A percentile compares a stretch with the other conserved stretches of the same genome.
Evolutionary conservation across 2,329 filamentous ascomycete species (phyloP).

Genomic region (Epichloe scottii): DNA sequence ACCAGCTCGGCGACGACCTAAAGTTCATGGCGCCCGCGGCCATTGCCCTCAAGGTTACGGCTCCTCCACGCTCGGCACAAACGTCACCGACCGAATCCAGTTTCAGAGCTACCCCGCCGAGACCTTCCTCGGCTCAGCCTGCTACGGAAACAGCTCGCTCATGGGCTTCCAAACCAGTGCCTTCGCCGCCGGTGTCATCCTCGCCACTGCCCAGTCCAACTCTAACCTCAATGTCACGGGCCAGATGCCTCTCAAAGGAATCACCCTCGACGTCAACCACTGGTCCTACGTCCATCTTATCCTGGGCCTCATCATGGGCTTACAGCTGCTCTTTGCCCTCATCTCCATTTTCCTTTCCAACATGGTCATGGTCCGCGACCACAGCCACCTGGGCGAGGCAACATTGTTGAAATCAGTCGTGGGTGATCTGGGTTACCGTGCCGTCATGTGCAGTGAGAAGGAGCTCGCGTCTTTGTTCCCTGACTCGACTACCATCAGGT

Average conservation of each 20-base stretch:
- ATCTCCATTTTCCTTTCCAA: conserved; percentile 13
- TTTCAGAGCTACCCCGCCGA: conserved; percentile 31
- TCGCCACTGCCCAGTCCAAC: conserved; percentile 20
- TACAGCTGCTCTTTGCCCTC: conserved; percentile 18
- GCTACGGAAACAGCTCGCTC: conserved; percentile 14
- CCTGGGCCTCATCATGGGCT: conserved; percentile 17
- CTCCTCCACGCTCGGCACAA: conserved; percentile 11
- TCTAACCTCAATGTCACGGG: conserved; percentile 14
- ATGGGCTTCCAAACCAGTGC: conserved; percentile 26
- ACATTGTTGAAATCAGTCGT: conserved; percentile 11
- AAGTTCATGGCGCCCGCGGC: conserved; percentile 21
- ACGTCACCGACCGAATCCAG: conserved; percentile 13
- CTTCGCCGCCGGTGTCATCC: conserved; percentile 25
- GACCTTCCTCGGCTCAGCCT: conserved; percentile 22
- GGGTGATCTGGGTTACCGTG: conserved; percentile 7
- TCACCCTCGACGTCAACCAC: conserved; percentile 18
- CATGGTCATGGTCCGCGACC: conserved; percentile 16
- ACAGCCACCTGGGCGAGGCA: conserved; percentile 12
- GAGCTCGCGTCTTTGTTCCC: conserved; percentile 8
- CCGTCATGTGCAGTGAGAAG: conserved; percentile 9
- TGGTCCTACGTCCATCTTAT: conserved; percentile 22
- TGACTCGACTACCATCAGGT: conserved; percentile 4
- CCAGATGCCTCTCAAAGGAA: conserved; percentile 18
- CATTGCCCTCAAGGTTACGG: conserved; percentile 30
- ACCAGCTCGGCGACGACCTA: conserved; percentile 22